Conservation (phyloP, 768 basidiomycete species). For the Tulasnella sp. region DNA sequence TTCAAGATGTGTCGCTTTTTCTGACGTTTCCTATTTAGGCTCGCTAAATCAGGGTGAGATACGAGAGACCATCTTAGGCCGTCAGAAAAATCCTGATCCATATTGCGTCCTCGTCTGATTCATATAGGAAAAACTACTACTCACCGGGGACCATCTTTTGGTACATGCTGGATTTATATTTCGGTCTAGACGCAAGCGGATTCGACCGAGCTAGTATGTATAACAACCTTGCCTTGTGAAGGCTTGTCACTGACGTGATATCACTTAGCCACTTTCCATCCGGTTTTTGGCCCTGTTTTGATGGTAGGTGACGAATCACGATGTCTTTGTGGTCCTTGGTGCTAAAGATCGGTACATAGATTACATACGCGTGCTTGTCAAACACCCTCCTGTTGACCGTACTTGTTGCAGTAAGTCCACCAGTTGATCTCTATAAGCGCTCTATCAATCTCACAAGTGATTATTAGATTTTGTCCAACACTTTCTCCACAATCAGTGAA, state of each 20-base stretch:
- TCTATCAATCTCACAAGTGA: conserved; percentile 27
- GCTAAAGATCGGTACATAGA: conserved; percentile 40
- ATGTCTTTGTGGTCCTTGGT: neutral
- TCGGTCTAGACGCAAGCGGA: conserved; percentile 90
- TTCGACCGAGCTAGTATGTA: conserved; percentile 75
- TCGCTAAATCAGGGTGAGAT: conserved; percentile 8
- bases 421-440: conserved; percentile 4
- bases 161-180: conserved; percentile 93
- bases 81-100: neutral
- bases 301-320: conserved; percentile 36
- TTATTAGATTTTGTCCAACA: conserved; percentile 82
- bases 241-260: neutral
- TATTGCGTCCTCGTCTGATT: neutral
- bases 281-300: conserved; percentile 82
- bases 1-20: neutral
- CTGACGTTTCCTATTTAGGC: neutral
- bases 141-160: conserved; percentile 63
- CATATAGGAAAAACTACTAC: conserved; percentile 22
- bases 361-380: conserved; percentile 84
- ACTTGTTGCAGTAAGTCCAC: conserved; percentile 65
- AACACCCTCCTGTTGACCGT: conserved; percentile 90
- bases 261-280: conserved; percentile 67
- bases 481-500: conserved; percentile 88
- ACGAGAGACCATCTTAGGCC: neutral
- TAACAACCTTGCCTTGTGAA: neutral